Percentiles rank a stretch among this genome's conserved stretches.
phyloP scores from a whole-genome alignment of 2,329 filamentous ascomycete genomes.

The Monosporascus sp. region DNA sequence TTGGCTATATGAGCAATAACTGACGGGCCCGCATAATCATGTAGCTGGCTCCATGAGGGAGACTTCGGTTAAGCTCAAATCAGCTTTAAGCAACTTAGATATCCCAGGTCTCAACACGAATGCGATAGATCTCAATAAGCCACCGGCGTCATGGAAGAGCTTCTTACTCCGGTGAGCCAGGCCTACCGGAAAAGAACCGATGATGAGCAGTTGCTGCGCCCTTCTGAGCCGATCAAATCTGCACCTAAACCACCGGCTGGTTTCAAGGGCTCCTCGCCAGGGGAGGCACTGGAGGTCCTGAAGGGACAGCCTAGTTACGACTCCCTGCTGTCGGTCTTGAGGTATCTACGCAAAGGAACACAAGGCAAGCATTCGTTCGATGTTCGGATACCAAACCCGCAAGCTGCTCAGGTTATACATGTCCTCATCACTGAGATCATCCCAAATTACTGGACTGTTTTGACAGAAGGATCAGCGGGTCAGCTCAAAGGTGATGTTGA shows the following conservation, averaged over 20 bases:
- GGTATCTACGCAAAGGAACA: conserved; percentile 38
- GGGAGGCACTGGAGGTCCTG: conserved; percentile 55
- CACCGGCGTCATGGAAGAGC: conserved; percentile 42
- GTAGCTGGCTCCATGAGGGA: no score
- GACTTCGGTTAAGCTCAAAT: no score
- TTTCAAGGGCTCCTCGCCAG: conserved; percentile 26
- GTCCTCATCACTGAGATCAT: conserved; percentile 67
- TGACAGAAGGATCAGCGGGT: conserved; percentile 41
- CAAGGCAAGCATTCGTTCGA: conserved; percentile 37
- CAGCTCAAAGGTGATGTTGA: conserved; percentile 31
- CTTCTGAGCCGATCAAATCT: conserved; percentile 23
- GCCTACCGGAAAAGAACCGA: conserved; percentile 38
- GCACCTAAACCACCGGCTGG: conserved; percentile 4
- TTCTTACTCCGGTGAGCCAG: conserved; percentile 50
- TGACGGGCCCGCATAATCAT: no score
- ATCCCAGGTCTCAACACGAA: conserved; percentile 1
- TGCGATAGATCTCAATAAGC: not conserved
- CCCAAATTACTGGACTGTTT: conserved; percentile 73
- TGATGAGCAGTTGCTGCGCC: conserved; percentile 32
- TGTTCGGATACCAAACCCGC: conserved; percentile 58
- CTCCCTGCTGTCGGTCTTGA: conserved; percentile 45
- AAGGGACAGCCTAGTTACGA: conserved; percentile 58
- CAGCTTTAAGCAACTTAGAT: not conserved
- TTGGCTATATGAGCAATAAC: no score
- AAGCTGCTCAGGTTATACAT: conserved; percentile 70